phyloP scores from a whole-genome alignment of 306 rosid genomes.

The Rubus idaeus region DNA sequence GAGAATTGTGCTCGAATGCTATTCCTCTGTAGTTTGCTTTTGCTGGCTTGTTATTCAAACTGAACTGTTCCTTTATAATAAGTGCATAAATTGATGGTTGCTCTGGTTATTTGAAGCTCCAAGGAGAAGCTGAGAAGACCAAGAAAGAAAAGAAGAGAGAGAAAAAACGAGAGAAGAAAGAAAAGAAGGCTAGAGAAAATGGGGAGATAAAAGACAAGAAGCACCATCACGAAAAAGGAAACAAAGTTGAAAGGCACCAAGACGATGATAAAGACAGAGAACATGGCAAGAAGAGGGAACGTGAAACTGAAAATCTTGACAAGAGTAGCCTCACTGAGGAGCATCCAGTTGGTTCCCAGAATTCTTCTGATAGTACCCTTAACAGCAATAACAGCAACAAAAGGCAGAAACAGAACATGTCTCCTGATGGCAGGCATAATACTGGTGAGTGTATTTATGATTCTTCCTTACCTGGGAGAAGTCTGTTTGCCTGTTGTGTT shows the following conservation, averaged over 20 bases:
- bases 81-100: conserved; percentile 7
- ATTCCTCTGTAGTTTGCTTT: background rate
- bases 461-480: conserved; percentile 29
- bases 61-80: background rate
- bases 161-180: conserved; percentile 27
- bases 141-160: conserved; percentile 34
- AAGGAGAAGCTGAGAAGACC: conserved; percentile 27
- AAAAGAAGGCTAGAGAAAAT: conserved; percentile 24
- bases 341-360: conserved; percentile 30
- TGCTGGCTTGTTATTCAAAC: background rate
- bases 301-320: conserved; percentile 24
- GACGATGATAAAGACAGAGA: conserved; percentile 17
- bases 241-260: conserved; percentile 21
- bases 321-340: conserved; percentile 33
- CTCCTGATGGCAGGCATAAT: conserved; percentile 18
- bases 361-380: conserved; percentile 30
- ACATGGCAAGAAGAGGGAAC: conserved; percentile 17
- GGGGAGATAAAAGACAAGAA: conserved; percentile 17
- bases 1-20: background rate
- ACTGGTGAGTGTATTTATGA: conserved; percentile 29
- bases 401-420: conserved; percentile 24
- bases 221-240: conserved; percentile 15
- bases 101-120: conserved; percentile 11
- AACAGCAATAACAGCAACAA: conserved; percentile 34
- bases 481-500: conserved; percentile 33